phyloP scores from a whole-genome alignment of 352 stramenopile species.

The Globisporangium spinosum region DNA sequence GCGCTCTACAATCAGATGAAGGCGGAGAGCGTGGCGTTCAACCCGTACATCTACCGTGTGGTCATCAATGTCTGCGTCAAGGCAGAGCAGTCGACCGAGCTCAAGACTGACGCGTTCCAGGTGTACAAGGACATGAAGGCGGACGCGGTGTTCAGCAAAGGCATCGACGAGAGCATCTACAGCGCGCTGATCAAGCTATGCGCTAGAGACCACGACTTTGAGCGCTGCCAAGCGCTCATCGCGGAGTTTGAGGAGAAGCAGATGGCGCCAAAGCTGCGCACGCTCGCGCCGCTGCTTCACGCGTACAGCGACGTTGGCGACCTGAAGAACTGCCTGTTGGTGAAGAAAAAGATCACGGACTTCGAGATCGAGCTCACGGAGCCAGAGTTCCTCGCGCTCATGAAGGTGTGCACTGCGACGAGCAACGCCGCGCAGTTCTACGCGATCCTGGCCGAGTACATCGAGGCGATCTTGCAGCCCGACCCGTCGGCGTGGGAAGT shows the following conservation, averaged over 20 bases:
- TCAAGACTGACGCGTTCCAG: conserved; percentile 39
- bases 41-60: conserved; percentile 52
- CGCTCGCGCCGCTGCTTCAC: conserved; percentile 63
- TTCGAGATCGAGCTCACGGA: conserved; percentile 59
- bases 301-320: conserved; percentile 51
- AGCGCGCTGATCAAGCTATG: conserved; percentile 78
- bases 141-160: conserved; percentile 22
- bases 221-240: conserved; percentile 44
- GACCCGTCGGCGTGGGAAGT: conserved; percentile 47
- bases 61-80: conserved; percentile 63
- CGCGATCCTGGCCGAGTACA: conserved; percentile 49
- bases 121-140: conserved; percentile 72
- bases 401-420: conserved; percentile 41
- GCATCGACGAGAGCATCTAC: conserved; percentile 60
- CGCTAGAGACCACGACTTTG: conserved; percentile 55
- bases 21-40: conserved; percentile 24
- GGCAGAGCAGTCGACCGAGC: conserved; percentile 28
- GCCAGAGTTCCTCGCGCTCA: conserved; percentile 55
- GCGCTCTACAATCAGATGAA: conserved; percentile 56
- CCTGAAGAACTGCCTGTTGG: conserved; percentile 52
- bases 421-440: conserved; percentile 49
- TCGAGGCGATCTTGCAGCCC: conserved; percentile 55
- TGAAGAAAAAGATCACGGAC: conserved; percentile 41
- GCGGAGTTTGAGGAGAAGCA: conserved; percentile 42
- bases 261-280: conserved; percentile 64